Percentiles rank a stretch among this genome's conserved stretches.
Conservation (phyloP, 2,329 filamentous ascomycete genomes). For the Nothomitra cinnamomea region DNA sequence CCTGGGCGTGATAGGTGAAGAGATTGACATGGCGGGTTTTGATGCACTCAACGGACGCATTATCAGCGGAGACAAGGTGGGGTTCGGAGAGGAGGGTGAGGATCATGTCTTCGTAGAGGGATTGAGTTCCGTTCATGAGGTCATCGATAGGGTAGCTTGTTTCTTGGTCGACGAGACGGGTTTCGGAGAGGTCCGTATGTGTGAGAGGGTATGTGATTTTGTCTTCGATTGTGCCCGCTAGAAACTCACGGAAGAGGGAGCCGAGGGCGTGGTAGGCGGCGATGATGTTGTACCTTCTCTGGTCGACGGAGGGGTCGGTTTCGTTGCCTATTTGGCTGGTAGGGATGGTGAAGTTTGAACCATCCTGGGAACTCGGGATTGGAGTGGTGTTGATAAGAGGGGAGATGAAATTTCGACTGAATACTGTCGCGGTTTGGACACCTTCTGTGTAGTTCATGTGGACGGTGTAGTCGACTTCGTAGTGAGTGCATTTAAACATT, state of each 20-base stretch:
- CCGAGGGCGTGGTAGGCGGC: constrained; percentile 20
- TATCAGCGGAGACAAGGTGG: constrained; percentile 16
- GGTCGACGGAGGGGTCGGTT: constrained; percentile 14
- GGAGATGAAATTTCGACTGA: constrained; percentile 16
- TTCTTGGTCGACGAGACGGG: constrained; percentile 16
- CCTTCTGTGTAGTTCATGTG: constrained; percentile 17
- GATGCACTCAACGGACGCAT: constrained; percentile 14
- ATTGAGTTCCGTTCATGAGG: constrained; percentile 17
- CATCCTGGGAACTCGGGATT: background rate
- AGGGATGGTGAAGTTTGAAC: constrained; percentile 10
- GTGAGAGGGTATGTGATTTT: constrained; percentile 16
- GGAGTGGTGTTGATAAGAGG: constrained; percentile 18
- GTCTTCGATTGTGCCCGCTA: constrained; percentile 18
- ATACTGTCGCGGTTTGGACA: constrained; percentile 14
- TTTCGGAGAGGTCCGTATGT: constrained; percentile 20
- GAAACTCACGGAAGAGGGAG: constrained; percentile 19
- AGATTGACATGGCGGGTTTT: constrained; percentile 17
- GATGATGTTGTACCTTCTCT: constrained; percentile 18
- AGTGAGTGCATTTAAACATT: constrained; percentile 20
- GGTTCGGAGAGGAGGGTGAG: constrained; percentile 20
- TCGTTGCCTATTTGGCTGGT: background rate
- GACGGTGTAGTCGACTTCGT: constrained; percentile 22
- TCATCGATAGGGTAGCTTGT: constrained; percentile 17
- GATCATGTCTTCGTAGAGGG: constrained; percentile 22
- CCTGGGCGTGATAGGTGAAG: constrained; percentile 17